These are phyloP conservation scores for Gracilaria gracilis DNA, from an alignment of 23 red algal species.

Conservation along the genomic window DNA sequence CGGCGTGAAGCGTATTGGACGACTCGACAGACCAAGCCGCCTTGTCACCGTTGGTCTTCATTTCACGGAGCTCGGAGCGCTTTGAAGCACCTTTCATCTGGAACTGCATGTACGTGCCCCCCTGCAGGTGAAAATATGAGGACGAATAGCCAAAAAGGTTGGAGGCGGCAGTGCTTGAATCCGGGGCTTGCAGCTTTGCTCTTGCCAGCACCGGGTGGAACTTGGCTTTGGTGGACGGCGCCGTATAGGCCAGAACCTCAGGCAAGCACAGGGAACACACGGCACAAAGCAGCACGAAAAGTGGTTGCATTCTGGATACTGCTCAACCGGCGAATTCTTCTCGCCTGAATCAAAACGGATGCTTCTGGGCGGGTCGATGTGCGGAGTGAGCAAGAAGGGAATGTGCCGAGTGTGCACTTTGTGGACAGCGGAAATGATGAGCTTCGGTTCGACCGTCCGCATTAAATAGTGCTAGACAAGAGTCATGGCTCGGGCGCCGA, in stretches of 20 bases:
- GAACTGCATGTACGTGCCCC: background rate
- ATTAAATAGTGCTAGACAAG: no score
- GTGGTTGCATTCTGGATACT: no score
- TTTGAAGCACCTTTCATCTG: constrained; percentile 6
- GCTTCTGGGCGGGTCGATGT: no score
- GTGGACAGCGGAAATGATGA: no score
- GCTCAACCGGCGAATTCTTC: no score
- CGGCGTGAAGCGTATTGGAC: background rate
- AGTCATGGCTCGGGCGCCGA: no score
- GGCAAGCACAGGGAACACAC: no score
- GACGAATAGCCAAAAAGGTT: background rate
- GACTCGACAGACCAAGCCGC: constrained; percentile 3
- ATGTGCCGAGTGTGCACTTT: no score
- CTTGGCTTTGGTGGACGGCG: background rate
- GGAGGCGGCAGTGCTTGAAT: background rate
- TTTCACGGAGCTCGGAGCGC: constrained; percentile 30
- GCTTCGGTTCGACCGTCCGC: no score
- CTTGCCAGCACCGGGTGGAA: background rate
- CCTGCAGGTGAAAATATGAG: background rate
- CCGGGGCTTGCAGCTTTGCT: constrained; percentile 18
- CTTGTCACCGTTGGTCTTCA: background rate
- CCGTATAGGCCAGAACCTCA: background rate
- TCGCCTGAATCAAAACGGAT: no score
- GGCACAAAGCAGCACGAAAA: no score
- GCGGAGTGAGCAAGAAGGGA: no score